A percentile compares a stretch with the other conserved stretches of the same genome.
Conservation (phyloP, 495 filamentous ascomycete species). For the Talaromyces thailandensis region DNA sequence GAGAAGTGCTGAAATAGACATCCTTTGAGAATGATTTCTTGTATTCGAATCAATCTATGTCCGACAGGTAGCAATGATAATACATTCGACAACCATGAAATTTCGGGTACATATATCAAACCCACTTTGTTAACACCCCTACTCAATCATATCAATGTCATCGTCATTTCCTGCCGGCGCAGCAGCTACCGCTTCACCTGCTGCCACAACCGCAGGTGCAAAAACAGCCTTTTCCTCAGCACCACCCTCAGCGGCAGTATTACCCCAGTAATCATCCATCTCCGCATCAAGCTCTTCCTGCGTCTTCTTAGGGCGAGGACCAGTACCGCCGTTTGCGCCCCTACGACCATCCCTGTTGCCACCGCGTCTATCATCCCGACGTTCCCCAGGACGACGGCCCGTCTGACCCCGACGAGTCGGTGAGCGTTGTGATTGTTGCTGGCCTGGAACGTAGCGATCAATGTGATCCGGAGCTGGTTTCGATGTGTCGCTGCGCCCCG, state of each 20-base stretch:
- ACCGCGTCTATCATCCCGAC: constrained; percentile 28
- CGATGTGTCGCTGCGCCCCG: constrained; percentile 54
- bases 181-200: constrained; percentile 14
- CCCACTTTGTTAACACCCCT: neutral
- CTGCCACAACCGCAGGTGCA: constrained; percentile 23
- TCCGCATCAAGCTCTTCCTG: constrained; percentile 88
- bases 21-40: neutral
- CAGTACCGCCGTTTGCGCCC: constrained; percentile 1
- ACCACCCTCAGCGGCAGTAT: constrained; percentile 11
- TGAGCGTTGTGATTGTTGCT: constrained; percentile 25
- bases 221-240: constrained; percentile 14
- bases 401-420: constrained; percentile 28
- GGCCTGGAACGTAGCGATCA: constrained; percentile 76
- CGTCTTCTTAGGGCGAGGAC: constrained; percentile 67
- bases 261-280: constrained; percentile 88
- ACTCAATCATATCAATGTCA: constrained; percentile 50
- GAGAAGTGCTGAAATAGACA: neutral
- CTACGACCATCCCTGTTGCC: constrained; percentile 26
- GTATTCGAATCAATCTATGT: neutral
- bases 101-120: neutral
- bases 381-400: constrained; percentile 40
- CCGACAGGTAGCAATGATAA: neutral
- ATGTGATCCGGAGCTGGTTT: constrained; percentile 62
- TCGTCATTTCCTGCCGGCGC: constrained; percentile 37
- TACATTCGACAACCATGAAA: neutral